These are phyloP conservation scores for Tubosaeta sp. DNA, from an alignment of 768 basidiomycete species.

Conservation along the genomic window DNA sequence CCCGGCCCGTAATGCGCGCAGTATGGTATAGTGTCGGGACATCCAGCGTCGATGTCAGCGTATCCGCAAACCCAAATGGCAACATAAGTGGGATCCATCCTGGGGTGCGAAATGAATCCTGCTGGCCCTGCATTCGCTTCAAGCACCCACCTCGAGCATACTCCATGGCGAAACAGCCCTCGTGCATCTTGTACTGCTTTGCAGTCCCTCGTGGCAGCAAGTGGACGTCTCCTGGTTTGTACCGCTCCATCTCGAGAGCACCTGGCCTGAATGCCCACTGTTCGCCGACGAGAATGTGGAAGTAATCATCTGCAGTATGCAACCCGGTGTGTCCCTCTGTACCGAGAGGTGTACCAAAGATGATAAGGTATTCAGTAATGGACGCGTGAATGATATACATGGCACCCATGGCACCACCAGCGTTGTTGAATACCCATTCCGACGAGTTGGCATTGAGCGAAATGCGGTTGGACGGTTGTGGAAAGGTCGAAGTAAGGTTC, in stretches of 20 bases:
- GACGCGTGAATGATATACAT: conserved; percentile 98
- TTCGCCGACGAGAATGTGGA: conserved; percentile 90
- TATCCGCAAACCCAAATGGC: conserved; percentile 89
- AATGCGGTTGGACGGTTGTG: conserved; percentile 46
- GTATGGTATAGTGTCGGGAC: conserved; percentile 79
- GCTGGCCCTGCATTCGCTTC: not conserved
- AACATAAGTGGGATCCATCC: conserved; percentile 98
- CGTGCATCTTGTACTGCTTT: conserved; percentile 98
- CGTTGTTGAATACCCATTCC: conserved; percentile 97
- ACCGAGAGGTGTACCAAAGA: conserved; percentile 94
- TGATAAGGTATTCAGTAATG: conserved; percentile 95
- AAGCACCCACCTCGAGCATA: conserved; percentile 75
- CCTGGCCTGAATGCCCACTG: conserved; percentile 92
- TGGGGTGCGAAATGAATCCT: conserved; percentile 26
- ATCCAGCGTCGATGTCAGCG: conserved; percentile 85
- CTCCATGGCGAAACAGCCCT: conserved; percentile 94
- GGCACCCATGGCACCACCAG: conserved; percentile 95
- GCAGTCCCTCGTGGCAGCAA: conserved; percentile 74
- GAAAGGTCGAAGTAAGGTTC: conserved; percentile 74
- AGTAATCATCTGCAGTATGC: conserved; percentile 97
- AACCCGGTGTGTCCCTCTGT: conserved; percentile 95
- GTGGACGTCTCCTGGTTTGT: conserved; percentile 81
- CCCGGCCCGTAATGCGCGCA: conserved; percentile 68
- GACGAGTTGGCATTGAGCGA: conserved; percentile 52
- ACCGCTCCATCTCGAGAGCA: conserved; percentile 78